Evolutionary conservation across 2,329 filamentous ascomycete genomes (phyloP).

Genomic region (Dactylonectria macrodidyma): DNA sequence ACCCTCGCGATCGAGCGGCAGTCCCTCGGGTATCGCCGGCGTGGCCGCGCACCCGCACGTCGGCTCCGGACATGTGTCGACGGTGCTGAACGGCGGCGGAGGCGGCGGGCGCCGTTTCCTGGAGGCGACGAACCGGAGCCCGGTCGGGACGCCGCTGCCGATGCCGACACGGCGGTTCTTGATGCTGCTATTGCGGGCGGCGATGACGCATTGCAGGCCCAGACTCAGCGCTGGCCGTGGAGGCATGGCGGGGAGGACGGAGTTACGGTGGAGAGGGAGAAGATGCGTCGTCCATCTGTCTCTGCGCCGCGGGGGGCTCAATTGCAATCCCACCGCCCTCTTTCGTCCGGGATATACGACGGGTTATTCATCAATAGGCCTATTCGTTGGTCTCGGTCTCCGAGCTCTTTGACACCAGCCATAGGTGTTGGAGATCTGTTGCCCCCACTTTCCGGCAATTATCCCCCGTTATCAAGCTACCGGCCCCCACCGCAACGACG

Average conservation of each 20-base stretch:
- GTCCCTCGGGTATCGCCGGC: constrained; percentile 73
- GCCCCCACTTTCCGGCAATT: constrained; percentile 44
- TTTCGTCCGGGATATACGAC: constrained; percentile 4
- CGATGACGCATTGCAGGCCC: constrained; percentile 28
- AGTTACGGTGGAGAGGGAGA: not conserved
- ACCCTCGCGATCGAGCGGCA: constrained; percentile 82
- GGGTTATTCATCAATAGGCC: constrained; percentile 28
- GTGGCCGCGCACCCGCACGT: constrained; percentile 82
- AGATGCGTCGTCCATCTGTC: constrained; percentile 1
- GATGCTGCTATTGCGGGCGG: not conserved
- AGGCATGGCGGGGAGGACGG: constrained; percentile 32
- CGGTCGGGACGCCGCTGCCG: not conserved
- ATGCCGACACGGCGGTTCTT: not conserved
- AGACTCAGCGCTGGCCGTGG: constrained; percentile 35
- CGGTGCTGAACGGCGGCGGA: constrained; percentile 58
- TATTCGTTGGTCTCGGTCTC: constrained; percentile 43
- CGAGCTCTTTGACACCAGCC: constrained; percentile 24
- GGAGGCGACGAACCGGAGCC: constrained; percentile 10
- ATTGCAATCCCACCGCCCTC: not conserved
- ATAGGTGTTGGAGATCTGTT: not conserved
- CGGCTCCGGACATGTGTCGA: constrained; percentile 78
- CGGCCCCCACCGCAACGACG: constrained; percentile 37
- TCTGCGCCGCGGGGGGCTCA: constrained; percentile 7
- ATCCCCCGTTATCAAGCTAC: constrained; percentile 5
- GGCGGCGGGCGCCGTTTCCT: constrained; percentile 36